Base-by-base conservation (phyloP, 2,329 filamentous ascomycete genomes). In the Fusarium sp. region DNA sequence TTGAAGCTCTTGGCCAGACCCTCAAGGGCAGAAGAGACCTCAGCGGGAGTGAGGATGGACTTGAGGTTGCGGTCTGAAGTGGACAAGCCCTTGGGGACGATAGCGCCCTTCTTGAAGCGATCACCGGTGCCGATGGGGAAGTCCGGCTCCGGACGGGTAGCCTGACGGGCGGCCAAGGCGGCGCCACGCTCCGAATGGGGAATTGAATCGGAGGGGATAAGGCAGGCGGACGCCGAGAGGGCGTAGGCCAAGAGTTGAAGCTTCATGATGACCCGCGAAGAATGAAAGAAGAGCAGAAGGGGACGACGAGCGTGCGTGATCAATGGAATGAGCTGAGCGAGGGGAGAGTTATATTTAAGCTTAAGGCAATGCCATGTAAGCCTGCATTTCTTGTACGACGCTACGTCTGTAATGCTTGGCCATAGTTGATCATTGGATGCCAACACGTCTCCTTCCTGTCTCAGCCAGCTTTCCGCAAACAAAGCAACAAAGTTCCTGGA, bases 1-100 rank as follows among this genome's bases (percentile, higher is more conserved):
- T 63, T 55, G 55, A 80, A 84, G 21, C 72, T 72, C 33, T 70
- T 76, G 27, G 77, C 79, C 23, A 85, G 80, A 25, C 77, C 81
- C 27, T 79, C 69, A 31, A 84, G 75, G 2, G 79, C 83, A 3
- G 81, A 81, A 42, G 76, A 76, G 51, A 85, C 76, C 67, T 85
- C 84, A 13, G 70, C 66, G 36, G 80, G 74, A 47, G 80, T 85
- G 72, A 85, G 78, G 69, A 85, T 80, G 50, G 77, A 80, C 40
- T 75, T 63, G 52, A 84, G 78, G 29, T 74, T 74, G 58, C 77
- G 76, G 21, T 79, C 76, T 36, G 79, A 73, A 4, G 69, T 67
- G 13, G 77, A 75, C 7, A 79, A 55, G 23, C 78, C 79, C n/a
- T 68, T 56, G 5, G 79, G 78, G 1, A 60, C 61, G 14, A 79